Percentiles rank a stretch among this genome's conserved stretches.
Conservation (phyloP, 352 stramenopile genomes). For the Thalassiosira livingstoniorum region DNA sequence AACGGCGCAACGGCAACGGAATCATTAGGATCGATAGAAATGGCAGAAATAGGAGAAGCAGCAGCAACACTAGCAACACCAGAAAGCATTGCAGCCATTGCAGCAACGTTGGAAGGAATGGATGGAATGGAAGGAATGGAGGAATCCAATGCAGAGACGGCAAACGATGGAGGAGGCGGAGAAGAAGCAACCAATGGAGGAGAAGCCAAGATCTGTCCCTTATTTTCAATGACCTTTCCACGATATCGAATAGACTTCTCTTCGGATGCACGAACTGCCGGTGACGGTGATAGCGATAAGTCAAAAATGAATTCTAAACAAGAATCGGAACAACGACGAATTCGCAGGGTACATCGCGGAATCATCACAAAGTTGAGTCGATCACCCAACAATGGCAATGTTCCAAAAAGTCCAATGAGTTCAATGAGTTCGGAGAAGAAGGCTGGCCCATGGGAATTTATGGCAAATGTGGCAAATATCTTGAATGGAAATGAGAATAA, state of each 20-base stretch:
- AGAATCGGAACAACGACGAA: constrained; percentile 27
- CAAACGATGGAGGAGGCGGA: background rate
- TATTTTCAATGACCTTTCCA: constrained; percentile 40
- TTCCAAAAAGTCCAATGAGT: background rate
- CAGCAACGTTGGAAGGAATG: no score
- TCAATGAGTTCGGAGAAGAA: background rate
- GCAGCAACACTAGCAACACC: no score
- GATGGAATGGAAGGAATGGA: no score
- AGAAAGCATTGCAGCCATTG: no score
- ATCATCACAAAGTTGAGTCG: constrained; percentile 23
- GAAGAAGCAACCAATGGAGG: background rate
- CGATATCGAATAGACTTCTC: constrained; percentile 32
- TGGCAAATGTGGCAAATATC: constrained; percentile 13
- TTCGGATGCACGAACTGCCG: background rate
- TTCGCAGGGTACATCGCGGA: constrained; percentile 16
- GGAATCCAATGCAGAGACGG: background rate
- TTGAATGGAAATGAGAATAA: no score
- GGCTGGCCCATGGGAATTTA: background rate
- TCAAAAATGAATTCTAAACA: background rate
- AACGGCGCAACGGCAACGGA: no score
- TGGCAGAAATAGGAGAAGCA: no score
- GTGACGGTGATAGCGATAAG: no score
- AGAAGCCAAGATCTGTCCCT: constrained; percentile 16
- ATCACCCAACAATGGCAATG: background rate
- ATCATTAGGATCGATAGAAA: no score